These are phyloP conservation scores for Epithemia pelagica DNA, from an alignment of 108 stramenopile genomes.

Conservation along the genomic window DNA sequence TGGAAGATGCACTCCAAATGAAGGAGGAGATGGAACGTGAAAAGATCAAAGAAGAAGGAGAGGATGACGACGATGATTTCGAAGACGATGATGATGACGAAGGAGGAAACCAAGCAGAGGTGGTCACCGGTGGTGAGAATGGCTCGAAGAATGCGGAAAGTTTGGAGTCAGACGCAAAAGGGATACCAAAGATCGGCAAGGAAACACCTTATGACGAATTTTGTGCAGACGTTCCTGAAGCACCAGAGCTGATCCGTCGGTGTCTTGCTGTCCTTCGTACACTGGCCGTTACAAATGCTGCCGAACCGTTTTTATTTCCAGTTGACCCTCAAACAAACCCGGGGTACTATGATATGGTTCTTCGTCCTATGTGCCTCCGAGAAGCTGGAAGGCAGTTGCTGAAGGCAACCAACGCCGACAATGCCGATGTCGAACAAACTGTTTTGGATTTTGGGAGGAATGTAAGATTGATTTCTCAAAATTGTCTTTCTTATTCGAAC, in stretches of 20 bases:
- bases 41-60: slow-evolving; percentile 45
- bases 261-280: slow-evolving; percentile 79
- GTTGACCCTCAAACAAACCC: slow-evolving; percentile 81
- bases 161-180: not conserved
- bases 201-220: slow-evolving; percentile 67
- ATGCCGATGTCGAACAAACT: slow-evolving; percentile 26
- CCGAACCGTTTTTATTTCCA: slow-evolving; percentile 75
- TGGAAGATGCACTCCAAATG: slow-evolving; percentile 59
- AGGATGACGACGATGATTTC: slow-evolving; percentile 68
- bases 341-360: slow-evolving; percentile 80
- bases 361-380: slow-evolving; percentile 66
- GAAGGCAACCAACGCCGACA: slow-evolving; percentile 30
- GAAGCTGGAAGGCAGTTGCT: slow-evolving; percentile 60
- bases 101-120: slow-evolving; percentile 1
- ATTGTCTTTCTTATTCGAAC: slow-evolving; percentile 55
- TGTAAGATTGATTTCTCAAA: slow-evolving; percentile 61
- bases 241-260: slow-evolving; percentile 76
- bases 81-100: slow-evolving; percentile 51
- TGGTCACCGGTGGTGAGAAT: not conserved
- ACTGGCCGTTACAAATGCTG: slow-evolving; percentile 46
- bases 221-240: slow-evolving; percentile 61
- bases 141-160: not conserved
- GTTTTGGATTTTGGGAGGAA: slow-evolving; percentile 67
- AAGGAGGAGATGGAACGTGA: slow-evolving; percentile 73
- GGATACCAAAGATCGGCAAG: slow-evolving; percentile 30